These are phyloP conservation scores for Suhomyces sp. DNA, from an alignment of 805 yeast species.

Conservation along the genomic window DNA sequence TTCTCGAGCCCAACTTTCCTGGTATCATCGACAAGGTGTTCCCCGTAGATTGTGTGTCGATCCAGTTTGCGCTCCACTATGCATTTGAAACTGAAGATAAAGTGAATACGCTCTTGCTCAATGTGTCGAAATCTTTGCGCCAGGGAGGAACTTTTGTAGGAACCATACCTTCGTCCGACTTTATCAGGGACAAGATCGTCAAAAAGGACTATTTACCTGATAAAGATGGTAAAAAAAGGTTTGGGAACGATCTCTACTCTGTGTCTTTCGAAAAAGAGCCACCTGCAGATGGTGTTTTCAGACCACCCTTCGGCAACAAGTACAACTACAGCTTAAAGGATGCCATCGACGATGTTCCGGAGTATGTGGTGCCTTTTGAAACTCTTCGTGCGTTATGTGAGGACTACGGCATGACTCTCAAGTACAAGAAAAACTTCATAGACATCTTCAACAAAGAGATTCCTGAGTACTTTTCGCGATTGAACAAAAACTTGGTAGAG, in stretches of 20 bases:
- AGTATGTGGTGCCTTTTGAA: constrained; percentile 94
- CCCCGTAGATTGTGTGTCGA: constrained; percentile 84
- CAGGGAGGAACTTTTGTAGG: constrained; percentile 90
- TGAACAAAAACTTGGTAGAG: constrained; percentile 61
- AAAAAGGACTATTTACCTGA: constrained; percentile 43
- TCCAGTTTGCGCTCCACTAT: constrained; percentile 93
- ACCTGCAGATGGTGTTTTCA: constrained; percentile 71
- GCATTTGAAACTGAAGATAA: constrained; percentile 86
- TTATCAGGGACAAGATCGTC: constrained; percentile 62
- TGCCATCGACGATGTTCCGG: constrained; percentile 96
- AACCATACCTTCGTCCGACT: constrained; percentile 90
- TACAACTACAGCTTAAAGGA: constrained; percentile 82
- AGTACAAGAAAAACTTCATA: constrained; percentile 71
- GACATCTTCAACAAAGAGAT: constrained; percentile 80
- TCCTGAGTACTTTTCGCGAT: constrained; percentile 56
- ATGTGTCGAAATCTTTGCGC: constrained; percentile 70
- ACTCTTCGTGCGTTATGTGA: constrained; percentile 78
- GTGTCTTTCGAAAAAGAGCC: constrained; percentile 79
- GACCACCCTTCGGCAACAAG: constrained; percentile 76
- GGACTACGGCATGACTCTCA: constrained; percentile 72
- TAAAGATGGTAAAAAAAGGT: constrained; percentile 42
- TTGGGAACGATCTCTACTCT: constrained; percentile 84
- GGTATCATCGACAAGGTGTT: constrained; percentile 59
- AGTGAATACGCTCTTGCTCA: constrained; percentile 67
- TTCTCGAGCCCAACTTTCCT: constrained; percentile 59